Base-by-base conservation (phyloP, 352 stramenopile species). In the Phytophthora melonis region DNA sequence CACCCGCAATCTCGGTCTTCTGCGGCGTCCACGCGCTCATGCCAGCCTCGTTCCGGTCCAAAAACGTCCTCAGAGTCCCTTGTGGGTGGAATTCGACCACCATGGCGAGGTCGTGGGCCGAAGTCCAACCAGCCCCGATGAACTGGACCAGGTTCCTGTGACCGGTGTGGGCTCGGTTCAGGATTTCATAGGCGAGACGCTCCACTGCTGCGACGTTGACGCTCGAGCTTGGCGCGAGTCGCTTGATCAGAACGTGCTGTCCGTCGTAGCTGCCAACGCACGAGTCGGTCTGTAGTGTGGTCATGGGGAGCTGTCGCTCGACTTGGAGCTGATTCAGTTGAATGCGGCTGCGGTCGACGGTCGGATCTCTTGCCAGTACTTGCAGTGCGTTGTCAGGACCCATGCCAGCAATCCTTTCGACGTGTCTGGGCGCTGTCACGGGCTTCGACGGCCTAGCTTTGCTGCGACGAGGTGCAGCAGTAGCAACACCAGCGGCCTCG, bases 111-210 rank as follows among this genome's bases (percentile, higher is more conserved):
- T 75, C 64, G 3, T 62, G 45, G 32, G 56, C 64, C 16, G 60
- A 63, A 45, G 55, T 73, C 85, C 87, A 92, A 19, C 79, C 83
- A 3, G 80, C 83, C 1, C 87, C 86, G 14, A 94, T 57, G 21
- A 95, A 82, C 34, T 75, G 65, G 5, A 93, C 69, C 36, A 95
- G 85, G 45, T 84, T 81, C 21, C 64, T 68, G 34, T 96, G 88
- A 3, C 81, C 68, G 7, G 93, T 43, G 21, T 65, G 66, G 4
- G 66, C 58, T 43, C 71, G 55, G 32, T 64, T 59, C 30, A 68
- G 71, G n/a, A 92, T 89, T 64, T 92, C 84, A 0, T 73, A 50
- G 13, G 88, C 73, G 21, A 92, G 74, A 1, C 66, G 61, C 54
- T 86, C 71, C 9, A 78, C 34, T 60, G 71, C 71, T 52, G 30